Evolutionary conservation across 2,329 filamentous ascomycete genomes (phyloP).

Genomic region (Aaosphaeria arxii): DNA sequence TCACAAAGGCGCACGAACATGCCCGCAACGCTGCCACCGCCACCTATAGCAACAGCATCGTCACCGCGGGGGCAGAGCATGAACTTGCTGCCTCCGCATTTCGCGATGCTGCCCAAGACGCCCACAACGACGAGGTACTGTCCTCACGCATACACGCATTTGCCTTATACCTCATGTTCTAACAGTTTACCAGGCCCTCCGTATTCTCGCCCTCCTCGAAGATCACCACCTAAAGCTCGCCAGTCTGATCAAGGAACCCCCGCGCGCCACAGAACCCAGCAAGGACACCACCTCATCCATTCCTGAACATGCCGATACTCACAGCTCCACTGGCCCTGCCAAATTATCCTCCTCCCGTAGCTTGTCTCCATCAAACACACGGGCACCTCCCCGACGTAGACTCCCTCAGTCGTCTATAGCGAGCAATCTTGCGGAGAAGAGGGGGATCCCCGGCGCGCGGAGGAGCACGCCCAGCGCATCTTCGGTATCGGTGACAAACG

Average conservation of each 20-base stretch:
- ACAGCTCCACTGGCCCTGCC: background rate
- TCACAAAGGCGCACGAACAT: constrained; percentile 82
- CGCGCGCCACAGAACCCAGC: constrained; percentile 24
- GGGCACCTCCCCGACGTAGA: constrained; percentile 39
- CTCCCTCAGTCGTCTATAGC: constrained; percentile 76
- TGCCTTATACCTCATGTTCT: constrained; percentile 41
- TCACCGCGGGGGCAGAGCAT: constrained; percentile 83
- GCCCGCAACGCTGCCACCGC: constrained; percentile 79
- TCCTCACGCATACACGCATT: background rate
- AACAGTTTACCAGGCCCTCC: constrained; percentile 61
- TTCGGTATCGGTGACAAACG: constrained; percentile 70
- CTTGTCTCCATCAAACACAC: constrained; percentile 33
- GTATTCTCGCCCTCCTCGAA: constrained; percentile 81
- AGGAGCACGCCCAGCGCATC: constrained; percentile 68
- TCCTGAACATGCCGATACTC: constrained; percentile 5
- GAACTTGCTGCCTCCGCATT: constrained; percentile 86
- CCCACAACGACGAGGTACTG: constrained; percentile 57
- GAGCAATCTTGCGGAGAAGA: constrained; percentile 80
- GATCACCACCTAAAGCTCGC: constrained; percentile 83
- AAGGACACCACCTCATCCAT: constrained; percentile 4
- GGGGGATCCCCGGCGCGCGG: constrained; percentile 64
- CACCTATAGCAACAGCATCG: constrained; percentile 65
- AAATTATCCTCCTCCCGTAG: constrained; percentile 10
- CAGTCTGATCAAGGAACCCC: constrained; percentile 70
- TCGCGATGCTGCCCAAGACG: constrained; percentile 73